These are phyloP conservation scores for Mycena latifolia DNA, from an alignment of 768 basidiomycete genomes.

Conservation along the genomic window DNA sequence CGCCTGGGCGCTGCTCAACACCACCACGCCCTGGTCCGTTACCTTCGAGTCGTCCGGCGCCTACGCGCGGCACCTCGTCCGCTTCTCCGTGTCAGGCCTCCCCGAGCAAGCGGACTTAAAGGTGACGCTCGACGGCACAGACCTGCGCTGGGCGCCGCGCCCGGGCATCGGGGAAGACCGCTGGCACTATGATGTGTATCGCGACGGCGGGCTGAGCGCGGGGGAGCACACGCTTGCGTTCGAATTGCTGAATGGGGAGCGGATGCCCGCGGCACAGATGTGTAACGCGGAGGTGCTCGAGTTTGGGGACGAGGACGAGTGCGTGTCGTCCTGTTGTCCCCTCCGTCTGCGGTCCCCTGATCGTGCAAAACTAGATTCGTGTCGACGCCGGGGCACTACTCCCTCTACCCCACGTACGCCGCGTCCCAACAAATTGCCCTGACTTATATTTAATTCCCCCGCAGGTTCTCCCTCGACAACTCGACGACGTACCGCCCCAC, in stretches of 20 bases:
- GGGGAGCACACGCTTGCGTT: conserved; percentile 75
- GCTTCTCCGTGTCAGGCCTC: conserved; percentile 81
- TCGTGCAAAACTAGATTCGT: no score
- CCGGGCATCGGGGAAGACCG: conserved; percentile 73
- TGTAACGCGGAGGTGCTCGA: conserved; percentile 83
- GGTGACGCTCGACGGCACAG: conserved; percentile 70
- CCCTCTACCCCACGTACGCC: conserved; percentile 80
- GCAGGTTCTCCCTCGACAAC: conserved; percentile 74
- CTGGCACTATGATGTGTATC: conserved; percentile 79
- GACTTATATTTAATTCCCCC: no score
- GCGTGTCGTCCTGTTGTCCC: conserved; percentile 37
- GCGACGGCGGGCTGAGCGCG: conserved; percentile 50
- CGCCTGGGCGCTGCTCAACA: conserved; percentile 81
- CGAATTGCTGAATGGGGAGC: conserved; percentile 58
- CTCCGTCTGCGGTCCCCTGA: not conserved
- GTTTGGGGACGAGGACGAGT: conserved; percentile 76
- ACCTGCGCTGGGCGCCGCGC: conserved; percentile 71
- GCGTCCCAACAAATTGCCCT: not conserved
- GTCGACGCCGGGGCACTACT: conserved; percentile 66
- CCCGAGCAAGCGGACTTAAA: conserved; percentile 64
- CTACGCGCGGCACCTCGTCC: conserved; percentile 71
- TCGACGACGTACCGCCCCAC: conserved; percentile 83
- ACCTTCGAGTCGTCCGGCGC: conserved; percentile 73
- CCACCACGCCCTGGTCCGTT: conserved; percentile 67
- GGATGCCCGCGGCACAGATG: conserved; percentile 74